Conservation (phyloP, 495 filamentous ascomycete species). For the Aspergillus campestris region DNA sequence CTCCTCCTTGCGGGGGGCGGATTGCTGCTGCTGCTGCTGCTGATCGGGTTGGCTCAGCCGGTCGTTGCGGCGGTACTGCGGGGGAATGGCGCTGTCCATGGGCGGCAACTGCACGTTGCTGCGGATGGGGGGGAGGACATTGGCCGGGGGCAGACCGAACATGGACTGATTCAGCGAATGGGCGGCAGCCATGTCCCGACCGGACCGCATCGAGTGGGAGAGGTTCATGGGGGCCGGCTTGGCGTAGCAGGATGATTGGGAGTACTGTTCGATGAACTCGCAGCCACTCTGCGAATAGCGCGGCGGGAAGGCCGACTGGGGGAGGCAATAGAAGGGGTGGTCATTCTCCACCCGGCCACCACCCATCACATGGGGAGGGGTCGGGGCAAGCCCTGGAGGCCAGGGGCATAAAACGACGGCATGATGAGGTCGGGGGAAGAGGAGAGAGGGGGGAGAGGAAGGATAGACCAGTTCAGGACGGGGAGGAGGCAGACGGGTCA, state of each 20-base stretch:
- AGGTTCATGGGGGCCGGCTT: conserved; percentile 35
- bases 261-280: conserved; percentile 45
- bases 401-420: conserved; percentile 39
- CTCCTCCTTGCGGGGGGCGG: conserved; percentile 36
- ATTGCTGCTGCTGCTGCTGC: conserved; percentile 9
- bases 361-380: conserved; percentile 36
- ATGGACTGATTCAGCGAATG: conserved; percentile 28
- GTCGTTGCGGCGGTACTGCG: conserved; percentile 39
- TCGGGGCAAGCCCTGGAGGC: conserved; percentile 39
- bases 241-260: conserved; percentile 34
- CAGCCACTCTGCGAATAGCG: conserved; percentile 40
- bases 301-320: conserved; percentile 34
- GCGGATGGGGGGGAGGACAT: conserved; percentile 34
- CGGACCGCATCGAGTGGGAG: conserved; percentile 21
- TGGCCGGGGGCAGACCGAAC: conserved; percentile 30
- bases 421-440: conserved; percentile 17
- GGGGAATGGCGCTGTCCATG: conserved; percentile 33
- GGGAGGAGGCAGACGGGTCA: conserved; percentile 27
- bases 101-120: conserved; percentile 37
- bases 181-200: conserved; percentile 22
- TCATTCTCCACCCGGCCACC: conserved; percentile 34
- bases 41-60: conserved; percentile 29
- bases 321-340: conserved; percentile 32
- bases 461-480: conserved; percentile 31
- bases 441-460: conserved; percentile 6